These are phyloP conservation scores for Plantago major DNA, from an alignment of 257 asterid species.

Conservation along the genomic window DNA sequence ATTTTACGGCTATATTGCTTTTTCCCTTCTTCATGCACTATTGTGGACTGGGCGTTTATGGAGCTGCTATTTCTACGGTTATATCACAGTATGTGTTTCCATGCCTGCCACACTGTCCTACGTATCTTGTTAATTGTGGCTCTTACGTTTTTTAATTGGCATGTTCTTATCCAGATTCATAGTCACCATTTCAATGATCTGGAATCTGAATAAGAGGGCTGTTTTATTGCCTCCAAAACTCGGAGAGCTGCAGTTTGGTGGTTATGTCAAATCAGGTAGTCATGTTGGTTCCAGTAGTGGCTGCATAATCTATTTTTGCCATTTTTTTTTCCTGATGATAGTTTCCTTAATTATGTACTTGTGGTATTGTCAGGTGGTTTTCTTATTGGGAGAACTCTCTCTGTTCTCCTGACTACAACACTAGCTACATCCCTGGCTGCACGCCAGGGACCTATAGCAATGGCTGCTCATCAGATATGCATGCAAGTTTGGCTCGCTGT, in stretches of 20 bases:
- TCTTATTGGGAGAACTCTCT: slow-evolving; percentile 87
- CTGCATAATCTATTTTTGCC: neutral
- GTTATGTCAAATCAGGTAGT: slow-evolving; percentile 86
- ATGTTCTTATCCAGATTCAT: slow-evolving; percentile 50
- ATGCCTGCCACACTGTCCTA: slow-evolving; percentile 16
- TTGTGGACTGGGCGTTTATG: slow-evolving; percentile 71
- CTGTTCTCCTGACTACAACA: slow-evolving; percentile 81
- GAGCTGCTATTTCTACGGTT: slow-evolving; percentile 95
- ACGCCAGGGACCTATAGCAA: slow-evolving; percentile 89
- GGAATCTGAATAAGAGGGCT: slow-evolving; percentile 60
- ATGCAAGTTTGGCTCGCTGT: slow-evolving; percentile 94
- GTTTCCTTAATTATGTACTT: neutral
- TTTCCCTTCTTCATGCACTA: slow-evolving; percentile 71
- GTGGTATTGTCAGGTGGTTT: slow-evolving; percentile 61
- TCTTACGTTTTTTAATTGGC: slow-evolving; percentile 9
- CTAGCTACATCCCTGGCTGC: slow-evolving; percentile 97
- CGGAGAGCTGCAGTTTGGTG: slow-evolving; percentile 70
- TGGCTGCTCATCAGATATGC: slow-evolving; percentile 98
- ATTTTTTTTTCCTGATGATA: neutral
- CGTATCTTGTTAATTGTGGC: slow-evolving; percentile 16
- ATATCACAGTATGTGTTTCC: slow-evolving; percentile 73
- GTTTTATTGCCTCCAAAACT: slow-evolving; percentile 76
- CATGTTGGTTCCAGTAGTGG: slow-evolving; percentile 6
- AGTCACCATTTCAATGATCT: slow-evolving; percentile 65
- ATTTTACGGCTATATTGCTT: slow-evolving; percentile 62